Evolutionary conservation across 2,329 filamentous ascomycete genomes (phyloP).

Genomic region (Xenosphaeropsis pyriputrescens): DNA sequence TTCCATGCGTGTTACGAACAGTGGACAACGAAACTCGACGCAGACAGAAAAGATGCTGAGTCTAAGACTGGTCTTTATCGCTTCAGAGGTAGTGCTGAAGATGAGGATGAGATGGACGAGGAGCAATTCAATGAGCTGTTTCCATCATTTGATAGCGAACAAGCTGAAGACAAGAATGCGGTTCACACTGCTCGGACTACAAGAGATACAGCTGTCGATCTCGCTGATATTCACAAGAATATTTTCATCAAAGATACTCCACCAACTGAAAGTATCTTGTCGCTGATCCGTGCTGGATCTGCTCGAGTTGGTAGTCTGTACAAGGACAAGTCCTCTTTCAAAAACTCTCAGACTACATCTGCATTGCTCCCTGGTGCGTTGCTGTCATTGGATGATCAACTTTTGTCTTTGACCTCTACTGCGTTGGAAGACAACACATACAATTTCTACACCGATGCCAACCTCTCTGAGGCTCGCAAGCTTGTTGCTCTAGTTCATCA

Average conservation of each 20-base stretch:
- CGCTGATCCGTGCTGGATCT: constrained; percentile 14
- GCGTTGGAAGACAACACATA: constrained; percentile 34
- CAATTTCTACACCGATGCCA: constrained; percentile 82
- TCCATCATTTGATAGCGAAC: constrained; percentile 51
- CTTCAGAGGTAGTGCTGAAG: constrained; percentile 64
- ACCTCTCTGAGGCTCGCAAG: constrained; percentile 60
- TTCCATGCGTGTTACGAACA: constrained; percentile 63
- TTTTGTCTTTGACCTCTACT: constrained; percentile 27
- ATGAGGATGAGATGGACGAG: constrained; percentile 60
- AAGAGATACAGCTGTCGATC: constrained; percentile 28
- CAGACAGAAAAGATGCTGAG: constrained; percentile 63
- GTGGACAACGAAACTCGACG: constrained; percentile 65
- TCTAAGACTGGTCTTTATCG: constrained; percentile 66
- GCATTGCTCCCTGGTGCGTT: constrained; percentile 52
- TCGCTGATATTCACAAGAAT: constrained; percentile 43
- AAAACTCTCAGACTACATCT: constrained; percentile 25
- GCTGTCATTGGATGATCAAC: constrained; percentile 47
- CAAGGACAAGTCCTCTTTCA: constrained; percentile 3
- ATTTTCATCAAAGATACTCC: constrained; percentile 16
- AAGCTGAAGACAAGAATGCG: constrained; percentile 8
- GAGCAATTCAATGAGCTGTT: constrained; percentile 71
- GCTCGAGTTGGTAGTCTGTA: constrained; percentile 10
- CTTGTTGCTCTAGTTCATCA: constrained; percentile 55
- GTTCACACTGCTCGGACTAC: constrained; percentile 4
- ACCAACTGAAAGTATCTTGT: constrained; percentile 12